Evolutionary conservation across 2,329 filamentous ascomycete genomes (phyloP), one percentile per base, ranked within the genome.

Genomic region (Cercospora sp.): DNA sequence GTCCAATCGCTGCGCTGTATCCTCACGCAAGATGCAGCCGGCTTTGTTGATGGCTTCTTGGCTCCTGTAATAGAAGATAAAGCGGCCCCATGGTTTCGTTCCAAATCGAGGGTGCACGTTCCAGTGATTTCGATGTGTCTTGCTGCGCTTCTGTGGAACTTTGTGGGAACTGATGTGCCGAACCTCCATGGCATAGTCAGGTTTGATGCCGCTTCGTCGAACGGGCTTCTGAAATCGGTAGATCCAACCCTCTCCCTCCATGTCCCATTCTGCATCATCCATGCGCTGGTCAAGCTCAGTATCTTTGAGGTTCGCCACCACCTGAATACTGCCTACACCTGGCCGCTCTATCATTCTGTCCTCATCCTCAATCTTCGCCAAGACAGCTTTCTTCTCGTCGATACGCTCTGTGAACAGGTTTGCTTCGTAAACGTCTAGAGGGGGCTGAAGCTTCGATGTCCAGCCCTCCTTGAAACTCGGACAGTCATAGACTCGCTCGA

Each of bases 41-140:
- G 73, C 71, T 20, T 31, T 31, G n/a, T 72, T 64, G 55, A 77
- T 75, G 12, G 69, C 66, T 28, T 69, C 68, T 59, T 74, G 63
- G 39, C 65, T 75, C 7, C 81, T 77, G 68, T 82, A 82, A 70
- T 81, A 79, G 69, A 82, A 82, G 18, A 79, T 75, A 60, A 82
- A 79, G 10, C 78, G 77, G 1, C 76, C 78, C 79, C 80, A 81
- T 5, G 80, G 76, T 57, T 76, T 71, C 16, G 65, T 69, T 1
- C 80, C 80, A 23, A 77, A 77, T 1, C 79, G 76, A 36, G 67
- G 69, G 13, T 62, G 36, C 10, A 68, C 60, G 13, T 64, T 65
- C 45, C 67, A 70, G 31, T 73, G 71, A 16, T 67, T 66, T 16
- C 64, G 58, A 63, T 73, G 71, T 36, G 69, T 72, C 10, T 57